phyloP scores from a whole-genome alignment of 2,329 filamentous ascomycete species.

The Amesomyces nigricolor region DNA sequence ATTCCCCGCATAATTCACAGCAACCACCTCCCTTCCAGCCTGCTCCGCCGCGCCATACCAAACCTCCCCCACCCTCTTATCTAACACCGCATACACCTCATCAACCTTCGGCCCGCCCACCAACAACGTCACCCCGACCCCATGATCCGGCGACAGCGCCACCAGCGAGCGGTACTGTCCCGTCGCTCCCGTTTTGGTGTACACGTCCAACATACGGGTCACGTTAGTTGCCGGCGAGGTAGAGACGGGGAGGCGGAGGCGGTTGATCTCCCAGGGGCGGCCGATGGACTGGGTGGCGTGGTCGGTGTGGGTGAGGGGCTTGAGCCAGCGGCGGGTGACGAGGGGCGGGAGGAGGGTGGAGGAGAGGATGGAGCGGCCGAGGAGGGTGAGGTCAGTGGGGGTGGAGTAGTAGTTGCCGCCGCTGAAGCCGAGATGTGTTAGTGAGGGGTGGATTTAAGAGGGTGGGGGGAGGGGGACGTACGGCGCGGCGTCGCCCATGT shows the following conservation, averaged over 20 bases:
- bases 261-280: slow-evolving; percentile 39
- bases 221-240: not conserved
- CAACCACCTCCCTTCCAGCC: slow-evolving; percentile 14
- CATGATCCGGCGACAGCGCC: slow-evolving; percentile 22
- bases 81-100: not conserved
- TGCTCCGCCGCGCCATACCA: slow-evolving; percentile 19
- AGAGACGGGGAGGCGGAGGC: slow-evolving; percentile 24
- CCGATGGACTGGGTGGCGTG: slow-evolving; percentile 34
- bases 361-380: slow-evolving; percentile 28
- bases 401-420: slow-evolving; percentile 32
- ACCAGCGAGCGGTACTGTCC: slow-evolving; percentile 22
- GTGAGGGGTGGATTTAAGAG: not conserved
- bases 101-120: slow-evolving; percentile 14
- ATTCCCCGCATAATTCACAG: slow-evolving; percentile 7
- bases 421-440: not conserved
- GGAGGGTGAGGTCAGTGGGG: slow-evolving; percentile 19
- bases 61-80: slow-evolving; percentile 3
- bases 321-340: slow-evolving; percentile 39
- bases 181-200: slow-evolving; percentile 20
- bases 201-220: slow-evolving; percentile 28
- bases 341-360: slow-evolving; percentile 30
- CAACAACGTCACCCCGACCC: slow-evolving; percentile 24
- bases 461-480: slow-evolving; percentile 10
- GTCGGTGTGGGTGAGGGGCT: slow-evolving; percentile 33
- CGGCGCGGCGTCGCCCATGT: slow-evolving; percentile 26